Base-by-base conservation (phyloP, 768 basidiomycete genomes). In the Pilatotrama ljubarskyi region DNA sequence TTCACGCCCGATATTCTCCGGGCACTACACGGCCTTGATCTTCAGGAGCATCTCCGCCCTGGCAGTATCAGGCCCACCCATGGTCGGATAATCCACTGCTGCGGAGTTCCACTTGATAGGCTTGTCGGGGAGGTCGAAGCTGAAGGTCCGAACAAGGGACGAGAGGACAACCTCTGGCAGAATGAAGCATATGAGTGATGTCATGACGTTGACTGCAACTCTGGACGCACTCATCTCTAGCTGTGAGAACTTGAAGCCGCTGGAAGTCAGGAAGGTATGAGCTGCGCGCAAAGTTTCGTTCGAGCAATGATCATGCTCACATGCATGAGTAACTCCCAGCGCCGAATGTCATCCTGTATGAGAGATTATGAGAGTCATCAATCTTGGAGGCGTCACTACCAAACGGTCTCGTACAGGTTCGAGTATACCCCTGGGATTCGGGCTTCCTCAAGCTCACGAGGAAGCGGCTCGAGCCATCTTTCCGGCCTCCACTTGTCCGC, bases 401-500 rank as follows among this genome's bases (percentile, higher is more conserved):
- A 17, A 17, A n/a, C 14, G 8, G 38, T 32, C 29, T 32, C 64
- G 32, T 41, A 66, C 64, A 61, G 26, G 38, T 64, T 59, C n/a
- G 65, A 51, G 40, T 66, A 66, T 1, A 66, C 40, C 15, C 62
- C 59, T 2, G 65, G 62, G 11, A 66, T 36, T 3, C 50, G 51
- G 2, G 62, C 59, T 10, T 66, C 65, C 8, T 51, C 52, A 15
- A 63, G 32, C 24, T 37, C 26, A 1, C 41, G 20, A 11, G 65
- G 65, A 5, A 64, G 56, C 2, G 20, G 40, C 13, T 20, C 26
- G 2, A 63, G 49, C 65, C 65, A 66, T 24, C 65, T 50, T 36
- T 66, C 62, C 13, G 65, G 65, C 29, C 54, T 61, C 62, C 62
- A 66, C 24, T 66, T 59, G 26, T 37, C 70, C 6, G 80, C 78